Percentiles rank a stretch among this genome's conserved stretches.
Evolutionary conservation across 768 basidiomycete species (phyloP).

Genomic region (Lyophyllum semitale): DNA sequence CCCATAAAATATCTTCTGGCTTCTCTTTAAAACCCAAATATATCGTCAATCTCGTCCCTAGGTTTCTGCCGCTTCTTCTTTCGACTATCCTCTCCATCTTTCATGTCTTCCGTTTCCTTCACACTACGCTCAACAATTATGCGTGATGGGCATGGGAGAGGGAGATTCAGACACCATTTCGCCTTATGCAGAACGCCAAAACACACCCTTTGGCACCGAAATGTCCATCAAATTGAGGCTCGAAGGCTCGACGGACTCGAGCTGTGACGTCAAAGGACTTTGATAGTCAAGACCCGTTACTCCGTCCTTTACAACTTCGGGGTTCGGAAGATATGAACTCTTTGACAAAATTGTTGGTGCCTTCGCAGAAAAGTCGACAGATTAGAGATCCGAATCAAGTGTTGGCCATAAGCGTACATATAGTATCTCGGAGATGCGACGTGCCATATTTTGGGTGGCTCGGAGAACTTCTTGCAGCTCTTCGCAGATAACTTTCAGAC

Average conservation of each 20-base stretch:
- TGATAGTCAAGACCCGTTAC: background rate
- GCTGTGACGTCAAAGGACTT: background rate
- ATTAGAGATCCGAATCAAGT: background rate
- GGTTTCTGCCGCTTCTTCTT: constrained; percentile 41
- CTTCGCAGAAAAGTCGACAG: background rate
- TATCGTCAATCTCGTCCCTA: constrained; percentile 69
- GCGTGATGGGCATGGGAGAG: constrained; percentile 1
- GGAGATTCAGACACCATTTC: background rate
- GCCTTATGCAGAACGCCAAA: background rate
- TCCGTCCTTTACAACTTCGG: background rate
- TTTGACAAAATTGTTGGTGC: background rate
- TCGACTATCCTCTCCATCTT: background rate
- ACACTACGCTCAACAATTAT: constrained; percentile 7
- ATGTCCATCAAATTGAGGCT: background rate
- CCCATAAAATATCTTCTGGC: too few species aligned
- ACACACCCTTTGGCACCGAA: background rate
- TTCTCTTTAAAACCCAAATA: constrained; percentile 47
- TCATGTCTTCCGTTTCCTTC: background rate
- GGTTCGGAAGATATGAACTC: background rate
- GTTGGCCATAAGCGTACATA: constrained; percentile 27
- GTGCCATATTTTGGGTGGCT: constrained; percentile 25
- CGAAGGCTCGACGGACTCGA: background rate
- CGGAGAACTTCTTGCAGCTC: constrained; percentile 45
- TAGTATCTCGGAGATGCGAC: constrained; percentile 27
- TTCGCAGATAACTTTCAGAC: constrained; percentile 46